Base-by-base conservation (phyloP, 106 monocot genomes). In the Posidonia australis region DNA sequence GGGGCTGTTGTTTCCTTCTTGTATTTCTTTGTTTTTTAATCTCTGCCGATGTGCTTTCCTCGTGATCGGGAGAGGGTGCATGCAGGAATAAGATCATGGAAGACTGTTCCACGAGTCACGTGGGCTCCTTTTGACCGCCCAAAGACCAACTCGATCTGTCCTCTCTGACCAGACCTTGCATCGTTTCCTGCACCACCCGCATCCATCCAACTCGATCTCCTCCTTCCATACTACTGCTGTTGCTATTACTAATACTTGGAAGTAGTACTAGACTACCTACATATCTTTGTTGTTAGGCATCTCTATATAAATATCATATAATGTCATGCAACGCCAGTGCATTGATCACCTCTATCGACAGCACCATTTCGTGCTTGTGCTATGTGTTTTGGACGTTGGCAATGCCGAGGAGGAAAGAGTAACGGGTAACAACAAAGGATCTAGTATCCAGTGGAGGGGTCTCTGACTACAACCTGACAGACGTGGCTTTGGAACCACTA, bases 61-160 rank as follows among this genome's bases (percentile, higher is more conserved):
- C 46, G 64, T 64, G 64, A 64, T 64, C 44, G 64, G 62, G 36
- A 30, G 58, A 58, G 29, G 30, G 28, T 21, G 27, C 25, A 64
- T 3, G 46, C 44, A 64, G 64, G 46, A 64, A 46, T 64, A 64
- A 64, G 64, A 46, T 64, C 46, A 48, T 64, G 64, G 64, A 64
- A 64, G 64, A 64, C 64, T 48, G 64, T 64, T 64, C 64, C 64
- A 11, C 16, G 44, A 64, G 64, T 64, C 64, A 64, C 64, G 64
- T 64, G 64, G 47, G 24, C 23, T 46, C 46, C 25, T 64, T 64
- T 64, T 64, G 64, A 64, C 64, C 46, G 64, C 46, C 17, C 46
- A 17, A 64, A 64, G 64, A 64, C 64, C 64, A 64, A 46, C 46
- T 47, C 61, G 41, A 36, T 43, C 61, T 43, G 41, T 10, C 43